A percentile compares a stretch with the other conserved stretches of the same genome.
phyloP scores from a whole-genome alignment of 768 basidiomycete genomes.

The Phanerodontia chrysosporium region DNA sequence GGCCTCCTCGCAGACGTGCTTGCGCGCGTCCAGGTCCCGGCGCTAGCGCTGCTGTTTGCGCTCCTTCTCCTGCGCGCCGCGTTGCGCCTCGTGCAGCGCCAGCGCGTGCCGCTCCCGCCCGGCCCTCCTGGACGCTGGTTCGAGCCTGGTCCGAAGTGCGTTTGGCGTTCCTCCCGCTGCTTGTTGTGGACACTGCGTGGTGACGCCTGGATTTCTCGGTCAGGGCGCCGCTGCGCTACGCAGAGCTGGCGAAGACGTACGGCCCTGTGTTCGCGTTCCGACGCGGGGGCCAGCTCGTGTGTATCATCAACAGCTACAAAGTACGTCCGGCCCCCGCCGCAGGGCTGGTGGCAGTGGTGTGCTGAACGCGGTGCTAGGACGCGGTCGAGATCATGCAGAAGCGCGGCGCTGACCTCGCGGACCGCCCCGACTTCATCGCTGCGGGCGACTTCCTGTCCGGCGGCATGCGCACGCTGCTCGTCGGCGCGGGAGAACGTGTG shows the following conservation, averaged over 20 bases:
- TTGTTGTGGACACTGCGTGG: no score
- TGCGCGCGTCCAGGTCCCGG: neutral
- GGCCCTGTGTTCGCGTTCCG: conserved; percentile 11
- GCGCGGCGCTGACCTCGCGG: conserved; percentile 30
- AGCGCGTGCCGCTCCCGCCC: neutral
- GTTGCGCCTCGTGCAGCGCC: neutral
- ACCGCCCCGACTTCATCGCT: conserved; percentile 33
- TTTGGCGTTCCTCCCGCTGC: neutral
- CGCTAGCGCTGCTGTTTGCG: neutral
- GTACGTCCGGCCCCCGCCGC: neutral
- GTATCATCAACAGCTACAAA: conserved; percentile 7
- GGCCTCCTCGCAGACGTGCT: neutral
- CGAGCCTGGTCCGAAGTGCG: conserved; percentile 4
- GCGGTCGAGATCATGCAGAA: conserved; percentile 39
- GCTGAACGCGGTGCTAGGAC: conserved; percentile 16
- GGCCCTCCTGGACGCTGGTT: neutral
- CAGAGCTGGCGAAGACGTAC: conserved; percentile 7
- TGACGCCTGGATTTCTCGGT: no score
- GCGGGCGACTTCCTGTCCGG: conserved; percentile 31
- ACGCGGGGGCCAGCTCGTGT: conserved; percentile 1
- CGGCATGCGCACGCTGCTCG: conserved; percentile 28
- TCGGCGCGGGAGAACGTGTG: conserved; percentile 27
- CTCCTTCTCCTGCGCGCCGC: neutral
- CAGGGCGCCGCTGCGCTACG: conserved; percentile 6
- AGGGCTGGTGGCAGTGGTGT: no score